These are phyloP conservation scores for Pseudogymnoascus sp. DNA, from an alignment of 2,329 filamentous ascomycete genomes.

Conservation along the genomic window DNA sequence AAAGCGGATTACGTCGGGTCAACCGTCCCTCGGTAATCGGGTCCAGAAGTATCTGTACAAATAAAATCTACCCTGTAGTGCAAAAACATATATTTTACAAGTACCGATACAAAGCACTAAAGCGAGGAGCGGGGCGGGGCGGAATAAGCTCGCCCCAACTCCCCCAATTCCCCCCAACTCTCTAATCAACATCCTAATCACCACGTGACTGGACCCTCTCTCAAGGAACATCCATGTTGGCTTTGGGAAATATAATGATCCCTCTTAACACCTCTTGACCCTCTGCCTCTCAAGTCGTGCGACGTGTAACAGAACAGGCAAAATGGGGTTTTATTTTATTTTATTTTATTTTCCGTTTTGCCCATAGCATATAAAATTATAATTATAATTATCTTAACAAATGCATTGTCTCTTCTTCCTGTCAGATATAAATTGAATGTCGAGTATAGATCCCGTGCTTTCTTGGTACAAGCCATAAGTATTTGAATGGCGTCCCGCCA, in stretches of 20 bases:
- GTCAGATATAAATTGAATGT: neutral
- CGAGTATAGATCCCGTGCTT: neutral
- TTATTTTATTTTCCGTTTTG: neutral
- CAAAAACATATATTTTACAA: neutral
- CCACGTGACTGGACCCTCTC: neutral
- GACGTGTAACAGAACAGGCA: neutral
- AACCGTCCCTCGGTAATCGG: neutral
- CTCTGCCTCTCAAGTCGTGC: neutral
- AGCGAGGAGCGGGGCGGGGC: neutral
- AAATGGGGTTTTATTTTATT: neutral
- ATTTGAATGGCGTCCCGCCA: slow-evolving; percentile 7
- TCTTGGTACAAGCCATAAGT: neutral
- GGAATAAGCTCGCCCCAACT: slow-evolving; percentile 5
- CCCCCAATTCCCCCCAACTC: neutral
- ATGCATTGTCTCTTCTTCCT: neutral
- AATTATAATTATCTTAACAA: neutral
- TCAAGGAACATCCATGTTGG: neutral
- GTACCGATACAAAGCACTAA: neutral
- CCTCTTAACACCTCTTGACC: neutral
- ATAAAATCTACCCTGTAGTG: neutral
- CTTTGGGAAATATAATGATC: neutral
- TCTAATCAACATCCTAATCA: neutral
- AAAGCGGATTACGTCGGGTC: neutral
- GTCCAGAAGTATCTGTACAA: neutral
- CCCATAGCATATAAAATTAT: neutral